Evolutionary conservation across 208 protist genomes (phyloP).

Genomic region (Trypanosoma melophagium): DNA sequence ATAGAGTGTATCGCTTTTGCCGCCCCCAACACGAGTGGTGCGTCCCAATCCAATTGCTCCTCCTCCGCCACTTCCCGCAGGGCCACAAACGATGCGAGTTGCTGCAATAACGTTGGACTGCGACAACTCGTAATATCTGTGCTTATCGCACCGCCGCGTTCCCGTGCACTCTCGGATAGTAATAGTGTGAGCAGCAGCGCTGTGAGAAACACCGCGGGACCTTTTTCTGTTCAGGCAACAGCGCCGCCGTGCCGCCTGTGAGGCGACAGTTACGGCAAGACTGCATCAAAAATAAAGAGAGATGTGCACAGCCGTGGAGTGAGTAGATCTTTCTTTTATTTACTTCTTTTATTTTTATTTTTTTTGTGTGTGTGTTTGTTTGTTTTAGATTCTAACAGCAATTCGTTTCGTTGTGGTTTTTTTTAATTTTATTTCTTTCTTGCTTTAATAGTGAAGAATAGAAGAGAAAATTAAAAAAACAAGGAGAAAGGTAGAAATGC

Average conservation of each 20-base stretch:
- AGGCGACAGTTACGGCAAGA: too few species aligned
- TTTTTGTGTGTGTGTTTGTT: too few species aligned
- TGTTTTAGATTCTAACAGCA: too few species aligned
- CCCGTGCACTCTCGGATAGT: too few species aligned
- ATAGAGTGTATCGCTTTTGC: slow-evolving; percentile 7
- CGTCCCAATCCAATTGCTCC: slow-evolving; percentile 70
- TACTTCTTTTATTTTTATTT: slow-evolving; percentile 10
- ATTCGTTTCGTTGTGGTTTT: too few species aligned
- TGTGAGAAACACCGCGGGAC: slow-evolving; percentile 12
- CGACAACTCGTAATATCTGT: slow-evolving; percentile 40
- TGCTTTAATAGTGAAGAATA: neutral
- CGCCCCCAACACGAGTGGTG: slow-evolving; percentile 18
- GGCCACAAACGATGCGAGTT: slow-evolving; percentile 68
- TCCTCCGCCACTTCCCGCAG: slow-evolving; percentile 65
- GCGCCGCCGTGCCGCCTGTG: too few species aligned
- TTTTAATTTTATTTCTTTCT: too few species aligned
- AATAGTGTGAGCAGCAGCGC: slow-evolving; percentile 36
- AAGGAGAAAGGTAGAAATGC: neutral
- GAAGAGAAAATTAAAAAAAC: neutral
- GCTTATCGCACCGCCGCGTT: slow-evolving; percentile 39
- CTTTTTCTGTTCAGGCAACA: too few species aligned
- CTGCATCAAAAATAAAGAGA: too few species aligned
- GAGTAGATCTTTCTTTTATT: too few species aligned
- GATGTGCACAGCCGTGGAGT: too few species aligned
- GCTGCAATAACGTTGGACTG: slow-evolving; percentile 53